Conservation (phyloP, 2,329 filamentous ascomycete genomes). For the Blumeriella jaapii region DNA sequence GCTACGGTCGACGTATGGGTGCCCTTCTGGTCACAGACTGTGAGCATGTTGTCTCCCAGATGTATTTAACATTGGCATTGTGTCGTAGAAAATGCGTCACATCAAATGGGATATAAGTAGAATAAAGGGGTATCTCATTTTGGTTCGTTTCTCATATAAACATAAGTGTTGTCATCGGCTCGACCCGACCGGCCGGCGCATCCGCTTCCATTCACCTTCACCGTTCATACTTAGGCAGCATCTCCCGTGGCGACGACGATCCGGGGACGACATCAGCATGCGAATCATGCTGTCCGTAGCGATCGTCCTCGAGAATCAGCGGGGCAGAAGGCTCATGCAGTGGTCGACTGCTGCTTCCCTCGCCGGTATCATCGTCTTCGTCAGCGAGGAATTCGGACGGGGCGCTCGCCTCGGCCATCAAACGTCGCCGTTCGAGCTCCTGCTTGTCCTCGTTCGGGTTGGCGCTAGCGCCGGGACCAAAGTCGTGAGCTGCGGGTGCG, state of each 20-base stretch:
- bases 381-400: constrained; percentile 43
- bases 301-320: constrained; percentile 42
- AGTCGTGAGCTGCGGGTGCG: constrained; percentile 18
- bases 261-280: constrained; percentile 10
- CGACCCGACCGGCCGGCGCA: too few species aligned
- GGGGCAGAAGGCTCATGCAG: constrained; percentile 42
- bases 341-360: constrained; percentile 20
- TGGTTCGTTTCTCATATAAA: too few species aligned
- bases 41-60: too few species aligned
- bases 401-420: constrained; percentile 41
- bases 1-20: too few species aligned
- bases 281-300: constrained; percentile 29
- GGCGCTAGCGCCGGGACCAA: constrained; percentile 12
- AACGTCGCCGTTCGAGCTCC: constrained; percentile 48
- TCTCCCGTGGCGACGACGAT: constrained; percentile 13
- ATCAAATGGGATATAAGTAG: too few species aligned
- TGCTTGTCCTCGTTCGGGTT: constrained; percentile 53
- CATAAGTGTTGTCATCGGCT: too few species aligned
- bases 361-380: constrained; percentile 24
- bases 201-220: too few species aligned
- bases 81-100: too few species aligned
- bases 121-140: too few species aligned
- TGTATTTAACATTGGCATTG: too few species aligned
- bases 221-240: constrained; percentile 25
- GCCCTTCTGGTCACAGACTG: too few species aligned